These are phyloP conservation scores for Postia placenta DNA, from an alignment of 768 basidiomycete genomes.

Conservation along the genomic window DNA sequence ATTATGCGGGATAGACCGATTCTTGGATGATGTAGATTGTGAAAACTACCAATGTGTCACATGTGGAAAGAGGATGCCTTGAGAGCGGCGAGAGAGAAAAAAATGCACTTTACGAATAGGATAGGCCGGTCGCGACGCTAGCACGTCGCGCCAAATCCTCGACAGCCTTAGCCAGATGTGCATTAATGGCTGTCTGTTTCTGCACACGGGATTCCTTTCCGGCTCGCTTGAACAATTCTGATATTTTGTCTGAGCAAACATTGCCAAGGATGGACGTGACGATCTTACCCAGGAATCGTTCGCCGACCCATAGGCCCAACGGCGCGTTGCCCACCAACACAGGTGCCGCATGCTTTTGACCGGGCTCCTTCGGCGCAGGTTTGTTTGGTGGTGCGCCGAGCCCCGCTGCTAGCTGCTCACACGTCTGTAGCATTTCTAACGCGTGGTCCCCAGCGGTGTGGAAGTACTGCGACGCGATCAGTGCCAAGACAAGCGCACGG, in stretches of 20 bases:
- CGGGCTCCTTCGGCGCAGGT: constrained; percentile 13
- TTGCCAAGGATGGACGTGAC: background rate
- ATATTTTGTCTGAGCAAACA: constrained; percentile 3
- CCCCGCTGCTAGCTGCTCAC: constrained; percentile 66
- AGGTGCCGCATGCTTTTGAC: constrained; percentile 8
- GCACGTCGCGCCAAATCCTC: constrained; percentile 10
- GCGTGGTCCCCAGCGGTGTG: constrained; percentile 70
- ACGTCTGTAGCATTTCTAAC: constrained; percentile 55
- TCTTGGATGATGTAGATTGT: too few species aligned
- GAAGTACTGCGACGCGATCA: constrained; percentile 65
- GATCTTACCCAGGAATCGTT: constrained; percentile 55
- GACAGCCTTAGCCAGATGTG: constrained; percentile 16
- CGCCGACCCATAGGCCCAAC: constrained; percentile 67
- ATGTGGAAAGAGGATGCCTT: too few species aligned
- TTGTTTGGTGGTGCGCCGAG: constrained; percentile 43
- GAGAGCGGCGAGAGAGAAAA: too few species aligned
- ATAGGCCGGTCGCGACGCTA: too few species aligned
- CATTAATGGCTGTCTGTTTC: constrained; percentile 44
- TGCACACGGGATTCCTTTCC: constrained; percentile 43
- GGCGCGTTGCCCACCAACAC: constrained; percentile 50
- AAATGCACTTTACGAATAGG: too few species aligned
- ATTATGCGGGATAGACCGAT: too few species aligned
- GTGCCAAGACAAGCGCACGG: constrained; percentile 61
- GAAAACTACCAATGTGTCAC: too few species aligned
- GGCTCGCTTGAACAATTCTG: constrained; percentile 54